Evolutionary conservation across 2,329 filamentous ascomycete species (phyloP).

Genomic region (Hypoxylon sp.): DNA sequence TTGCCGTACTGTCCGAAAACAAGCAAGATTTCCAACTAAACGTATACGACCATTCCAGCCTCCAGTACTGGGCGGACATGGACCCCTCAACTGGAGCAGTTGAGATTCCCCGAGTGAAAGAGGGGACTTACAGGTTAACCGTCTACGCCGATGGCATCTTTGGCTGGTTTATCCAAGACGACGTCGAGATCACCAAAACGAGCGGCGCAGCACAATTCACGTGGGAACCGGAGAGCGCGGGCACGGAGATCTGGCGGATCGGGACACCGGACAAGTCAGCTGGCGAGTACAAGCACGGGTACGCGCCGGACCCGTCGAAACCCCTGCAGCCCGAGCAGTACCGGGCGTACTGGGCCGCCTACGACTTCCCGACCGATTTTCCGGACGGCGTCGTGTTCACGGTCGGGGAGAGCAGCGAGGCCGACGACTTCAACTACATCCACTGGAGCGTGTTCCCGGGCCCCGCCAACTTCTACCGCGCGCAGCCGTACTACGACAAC

Average conservation of each 20-base stretch:
- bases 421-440: constrained; percentile 68
- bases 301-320: constrained; percentile 60
- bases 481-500: constrained; percentile 56
- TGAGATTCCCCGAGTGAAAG: constrained; percentile 65
- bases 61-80: constrained; percentile 72
- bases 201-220: constrained; percentile 53
- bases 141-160: constrained; percentile 73
- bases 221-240: constrained; percentile 67
- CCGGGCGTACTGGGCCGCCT: constrained; percentile 69
- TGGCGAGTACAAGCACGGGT: constrained; percentile 70
- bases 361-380: constrained; percentile 70
- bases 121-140: constrained; percentile 70
- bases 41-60: constrained; percentile 62
- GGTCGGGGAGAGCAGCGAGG: constrained; percentile 63
- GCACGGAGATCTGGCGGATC: constrained; percentile 70
- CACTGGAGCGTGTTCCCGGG: constrained; percentile 73
- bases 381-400: constrained; percentile 67
- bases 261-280: constrained; percentile 70
- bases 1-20: constrained; percentile 67
- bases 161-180: constrained; percentile 68
- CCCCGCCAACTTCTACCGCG: constrained; percentile 60
- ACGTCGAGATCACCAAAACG: constrained; percentile 55
- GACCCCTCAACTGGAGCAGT: constrained; percentile 58
- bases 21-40: constrained; percentile 70
- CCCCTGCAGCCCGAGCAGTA: constrained; percentile 66